Evolutionary conservation across 495 filamentous ascomycete species (phyloP), one percentile per base, ranked within the genome.

Genomic region (Ascodesmis nigricans): DNA sequence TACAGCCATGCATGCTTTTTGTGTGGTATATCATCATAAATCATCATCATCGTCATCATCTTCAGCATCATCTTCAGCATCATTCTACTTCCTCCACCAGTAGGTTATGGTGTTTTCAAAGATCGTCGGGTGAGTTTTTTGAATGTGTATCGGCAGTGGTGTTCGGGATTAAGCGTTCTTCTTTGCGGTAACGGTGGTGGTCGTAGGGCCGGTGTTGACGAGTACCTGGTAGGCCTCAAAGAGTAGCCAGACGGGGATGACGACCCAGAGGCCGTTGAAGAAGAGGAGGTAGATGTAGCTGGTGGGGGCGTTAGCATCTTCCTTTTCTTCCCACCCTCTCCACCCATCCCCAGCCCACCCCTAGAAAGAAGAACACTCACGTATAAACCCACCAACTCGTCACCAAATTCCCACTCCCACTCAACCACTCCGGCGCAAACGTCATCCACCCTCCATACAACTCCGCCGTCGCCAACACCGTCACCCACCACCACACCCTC

Each of bases 371-470:
- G 13, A 40, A 20, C 3, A 19, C 50, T 39, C 40, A 73, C 44
- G 75, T 50, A 47, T 83, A 91, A 64, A 93, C 82, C 41, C 67
- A 75, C 45, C 90, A 82, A 39, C 66, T 69, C 0, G 69, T 75
- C 44, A 83, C 72, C 44, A 95, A 61, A 53, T 79, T 79, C 39
- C 67, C 53, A 38, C 62, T 77, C 1, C 71, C 76, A 3, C 65
- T 74, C 36, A 95, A 55, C 83, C 82, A 95, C 58, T 95, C 84
- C 9, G 84, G 84, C 43, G 68, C 73, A 57, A 95, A 95, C 0
- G 84, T 95, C 78, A 95, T 93, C 52, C 75, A 92, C 8, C 76
- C 73, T 29, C 84, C 84, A 57, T 95, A 95, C 8, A 95, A 52
- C 60, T 95, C 84, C n/a, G 69, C 81, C 4, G 78, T 84, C n/a